A percentile compares a stretch with the other conserved stretches of the same genome.
These are phyloP conservation scores for Penicillium pancosmium DNA, from an alignment of 495 filamentous ascomycete genomes.

Conservation along the genomic window DNA sequence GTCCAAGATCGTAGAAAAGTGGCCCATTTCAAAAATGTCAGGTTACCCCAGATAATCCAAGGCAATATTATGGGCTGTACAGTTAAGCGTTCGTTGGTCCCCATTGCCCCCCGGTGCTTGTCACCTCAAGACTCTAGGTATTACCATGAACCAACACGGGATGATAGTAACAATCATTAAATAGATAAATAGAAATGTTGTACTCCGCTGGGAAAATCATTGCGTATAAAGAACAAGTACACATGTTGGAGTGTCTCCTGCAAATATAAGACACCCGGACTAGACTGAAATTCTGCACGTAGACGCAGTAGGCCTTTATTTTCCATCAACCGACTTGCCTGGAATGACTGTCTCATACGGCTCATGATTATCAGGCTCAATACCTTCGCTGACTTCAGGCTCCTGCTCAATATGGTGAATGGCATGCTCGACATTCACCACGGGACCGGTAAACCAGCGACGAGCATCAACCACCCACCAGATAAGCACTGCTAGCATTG, in stretches of 20 bases:
- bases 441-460: conserved; percentile 79
- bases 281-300: neutral
- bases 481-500: conserved; percentile 62
- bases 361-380: conserved; percentile 21
- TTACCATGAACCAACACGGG: no score
- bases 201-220: no score
- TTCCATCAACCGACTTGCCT: conserved; percentile 64
- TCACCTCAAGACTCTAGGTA: no score
- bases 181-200: no score
- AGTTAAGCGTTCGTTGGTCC: neutral
- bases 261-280: neutral
- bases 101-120: no score
- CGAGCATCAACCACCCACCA: conserved; percentile 74
- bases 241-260: no score
- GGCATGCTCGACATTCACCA: conserved; percentile 56
- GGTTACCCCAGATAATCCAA: conserved; percentile 2
- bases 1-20: conserved; percentile 6
- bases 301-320: neutral
- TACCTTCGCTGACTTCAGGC: conserved; percentile 24
- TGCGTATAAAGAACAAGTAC: no score
- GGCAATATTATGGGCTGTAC: neutral
- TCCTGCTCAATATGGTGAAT: conserved; percentile 28
- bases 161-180: no score
- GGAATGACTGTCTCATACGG: conserved; percentile 46
- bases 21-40: neutral